These are phyloP conservation scores for Aspergillus aculeatinus DNA, from an alignment of 2,329 filamentous ascomycete species.

Conservation along the genomic window DNA sequence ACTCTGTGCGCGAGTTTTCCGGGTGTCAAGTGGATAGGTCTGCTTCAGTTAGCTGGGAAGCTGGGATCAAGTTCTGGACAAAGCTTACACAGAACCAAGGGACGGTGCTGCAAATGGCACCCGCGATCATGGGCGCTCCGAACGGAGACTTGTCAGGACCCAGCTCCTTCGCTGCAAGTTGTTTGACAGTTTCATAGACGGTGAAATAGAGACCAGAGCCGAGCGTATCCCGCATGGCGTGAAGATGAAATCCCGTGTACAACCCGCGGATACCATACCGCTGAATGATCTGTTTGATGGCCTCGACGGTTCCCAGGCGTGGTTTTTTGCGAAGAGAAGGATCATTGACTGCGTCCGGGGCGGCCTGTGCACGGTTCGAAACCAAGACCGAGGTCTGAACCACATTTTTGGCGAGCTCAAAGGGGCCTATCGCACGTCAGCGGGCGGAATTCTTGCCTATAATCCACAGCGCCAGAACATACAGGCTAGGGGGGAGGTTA, in stretches of 20 bases:
- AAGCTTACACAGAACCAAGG: conserved; percentile 48
- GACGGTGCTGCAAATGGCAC: conserved; percentile 48
- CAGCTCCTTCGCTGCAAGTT: conserved; percentile 45
- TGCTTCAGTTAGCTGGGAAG: conserved; percentile 20
- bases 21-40: conserved; percentile 51
- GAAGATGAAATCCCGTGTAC: conserved; percentile 48
- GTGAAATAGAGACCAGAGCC: conserved; percentile 49
- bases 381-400: conserved; percentile 51
- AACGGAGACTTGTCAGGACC: conserved; percentile 45
- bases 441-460: not conserved
- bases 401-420: conserved; percentile 51
- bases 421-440: conserved; percentile 37
- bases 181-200: conserved; percentile 50
- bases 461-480: conserved; percentile 18
- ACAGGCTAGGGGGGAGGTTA: conserved; percentile 47
- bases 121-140: conserved; percentile 46
- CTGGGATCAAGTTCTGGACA: not conserved
- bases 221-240: conserved; percentile 46
- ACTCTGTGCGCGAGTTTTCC: conserved; percentile 51
- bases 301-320: conserved; percentile 43
- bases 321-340: conserved; percentile 38
- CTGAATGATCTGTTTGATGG: conserved; percentile 44
- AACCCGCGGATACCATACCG: conserved; percentile 46
- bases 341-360: conserved; percentile 35
- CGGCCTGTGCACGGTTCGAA: conserved; percentile 41